Evolutionary conservation across 2,329 filamentous ascomycete species (phyloP), one percentile per base, ranked within the genome.

Genomic region (Botrytis fabae): DNA sequence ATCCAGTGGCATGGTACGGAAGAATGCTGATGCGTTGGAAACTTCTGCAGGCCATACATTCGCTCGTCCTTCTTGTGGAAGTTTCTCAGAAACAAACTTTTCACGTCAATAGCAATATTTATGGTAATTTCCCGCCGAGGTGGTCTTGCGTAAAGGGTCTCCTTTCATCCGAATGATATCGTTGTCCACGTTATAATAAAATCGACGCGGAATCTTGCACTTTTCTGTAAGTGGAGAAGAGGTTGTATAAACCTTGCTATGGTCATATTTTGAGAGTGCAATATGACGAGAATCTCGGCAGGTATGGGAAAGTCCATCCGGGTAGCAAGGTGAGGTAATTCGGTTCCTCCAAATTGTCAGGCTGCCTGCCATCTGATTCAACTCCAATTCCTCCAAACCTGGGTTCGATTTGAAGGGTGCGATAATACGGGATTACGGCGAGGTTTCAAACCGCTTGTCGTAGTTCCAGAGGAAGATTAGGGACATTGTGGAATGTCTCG

Each of bases 11-110:
- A 12, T 12, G 9, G 10, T 6, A 54, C 10, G 0, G 25, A 12
- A 12, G 48, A n/a, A 12, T 6, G 14, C 10, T n/a, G 4, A 25
- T n/a, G 2, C 4, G 4, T 12, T 0, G 4, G n/a, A 25, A n/a
- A 2, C 10, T 2, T 14, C 10, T 1, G 2, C 9, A 51, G 10
- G 10, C 4, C 1, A n/a, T n/a, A 0, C 22, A n/a, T 2, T n/a
- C 48, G 4, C 48, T 14, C 5, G 48, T 14, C 10, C 10, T 18
- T 2, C 22, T 18, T 2, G 25, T 7, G 12, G 25, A 28, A 16
- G 1, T 54, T 4, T 3, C 0, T 7, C 14, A 0, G 0, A 28
- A 54, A 7, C 5, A 54, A 16, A 12, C 12, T 16, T 16, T 54
- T 25, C 1, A 54, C 5, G 25, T 54, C 25, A 28, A 54, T 28